Base-by-base conservation (phyloP, 140 eudicot genomes). In the Cichorium intybus region DNA sequence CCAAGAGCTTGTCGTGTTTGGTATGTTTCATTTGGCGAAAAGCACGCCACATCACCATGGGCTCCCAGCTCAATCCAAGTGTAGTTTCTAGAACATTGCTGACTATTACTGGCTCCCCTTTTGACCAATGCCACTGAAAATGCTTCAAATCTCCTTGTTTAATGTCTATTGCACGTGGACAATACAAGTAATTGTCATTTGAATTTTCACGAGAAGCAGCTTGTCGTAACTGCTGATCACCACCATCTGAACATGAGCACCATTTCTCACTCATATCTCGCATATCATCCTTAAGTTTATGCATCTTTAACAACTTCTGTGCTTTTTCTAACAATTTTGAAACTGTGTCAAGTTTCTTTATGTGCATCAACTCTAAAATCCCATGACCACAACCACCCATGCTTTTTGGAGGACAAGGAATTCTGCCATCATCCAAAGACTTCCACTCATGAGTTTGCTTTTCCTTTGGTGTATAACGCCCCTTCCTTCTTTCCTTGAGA, bases 21-120 rank as follows among this genome's bases (percentile, higher is more conserved):
- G 8, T 5, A 47, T 75, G 63, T 45, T 55, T 20, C 1, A 66
- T 69, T 70, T 90, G 96, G 10, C 96, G 95, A 60, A 75, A 82
- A 23, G 97, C 97, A 68, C 97, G 96, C 97, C 97, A 90, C 97
- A 90, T 90, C 34, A 87, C 96, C 96, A 84, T 87, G 26, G 97
- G 97, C 48, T 90, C 97, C 97, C 97, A 90, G 64, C 97, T 90
- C 80, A 90, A 76, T 24, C 97, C 96, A 64, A 34, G 67, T 11
- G 95, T 79, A 48, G 88, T 84, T 62, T 84, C 90, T 47, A 87
- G 86, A 66, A 82, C 97, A 58, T 82, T 56, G 35, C 94, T 76
- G 34, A 87, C 94, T 45, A 90, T 80, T 24, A 90, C 85, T 7
- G 96, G 97, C 80, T 90, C 94, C 22, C 90, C 97, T 70, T 77